phyloP scores from a whole-genome alignment of 2,329 filamentous ascomycete genomes.

The Neopestalotiopsis clavispora region DNA sequence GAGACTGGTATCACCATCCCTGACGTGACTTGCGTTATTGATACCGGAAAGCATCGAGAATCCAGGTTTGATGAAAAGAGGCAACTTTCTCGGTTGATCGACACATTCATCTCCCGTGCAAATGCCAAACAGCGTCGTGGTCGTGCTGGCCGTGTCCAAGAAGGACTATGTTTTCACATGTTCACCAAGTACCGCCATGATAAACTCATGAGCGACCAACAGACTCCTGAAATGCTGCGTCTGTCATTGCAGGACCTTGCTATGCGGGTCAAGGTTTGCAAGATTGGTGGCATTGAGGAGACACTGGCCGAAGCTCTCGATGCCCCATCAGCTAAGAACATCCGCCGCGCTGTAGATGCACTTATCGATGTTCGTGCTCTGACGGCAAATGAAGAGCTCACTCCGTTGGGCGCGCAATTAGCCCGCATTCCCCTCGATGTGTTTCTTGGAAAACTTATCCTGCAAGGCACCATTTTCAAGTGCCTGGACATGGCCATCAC shows the following conservation, averaged over 20 bases:
- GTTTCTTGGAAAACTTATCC: conserved; percentile 90
- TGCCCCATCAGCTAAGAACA: conserved; percentile 88
- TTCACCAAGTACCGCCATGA: conserved; percentile 93
- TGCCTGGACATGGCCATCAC: conserved; percentile 92
- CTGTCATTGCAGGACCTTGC: conserved; percentile 93
- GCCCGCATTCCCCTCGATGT: conserved; percentile 91
- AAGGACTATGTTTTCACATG: conserved; percentile 93
- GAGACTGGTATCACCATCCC: conserved; percentile 99
- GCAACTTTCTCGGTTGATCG: conserved; percentile 87
- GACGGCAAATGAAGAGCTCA: conserved; percentile 81
- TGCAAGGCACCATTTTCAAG: conserved; percentile 84
- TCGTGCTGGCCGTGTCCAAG: conserved; percentile 92
- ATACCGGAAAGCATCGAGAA: conserved; percentile 95
- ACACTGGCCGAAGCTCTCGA: conserved; percentile 88
- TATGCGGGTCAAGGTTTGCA: conserved; percentile 96
- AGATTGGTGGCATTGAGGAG: conserved; percentile 89
- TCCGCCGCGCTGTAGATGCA: conserved; percentile 89
- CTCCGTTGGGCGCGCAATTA: conserved; percentile 82
- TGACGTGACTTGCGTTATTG: conserved; percentile 95
- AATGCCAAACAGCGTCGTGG: conserved; percentile 96
- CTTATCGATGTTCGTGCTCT: conserved; percentile 91
- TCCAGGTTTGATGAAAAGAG: conserved; percentile 95
- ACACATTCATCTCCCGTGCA: conserved; percentile 93
- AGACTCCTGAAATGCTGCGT: conserved; percentile 95
- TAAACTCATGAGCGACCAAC: conserved; percentile 83